Evolutionary conservation across 108 stramenopile species (phyloP).

Genomic region (Cylindrotheca closterium): DNA sequence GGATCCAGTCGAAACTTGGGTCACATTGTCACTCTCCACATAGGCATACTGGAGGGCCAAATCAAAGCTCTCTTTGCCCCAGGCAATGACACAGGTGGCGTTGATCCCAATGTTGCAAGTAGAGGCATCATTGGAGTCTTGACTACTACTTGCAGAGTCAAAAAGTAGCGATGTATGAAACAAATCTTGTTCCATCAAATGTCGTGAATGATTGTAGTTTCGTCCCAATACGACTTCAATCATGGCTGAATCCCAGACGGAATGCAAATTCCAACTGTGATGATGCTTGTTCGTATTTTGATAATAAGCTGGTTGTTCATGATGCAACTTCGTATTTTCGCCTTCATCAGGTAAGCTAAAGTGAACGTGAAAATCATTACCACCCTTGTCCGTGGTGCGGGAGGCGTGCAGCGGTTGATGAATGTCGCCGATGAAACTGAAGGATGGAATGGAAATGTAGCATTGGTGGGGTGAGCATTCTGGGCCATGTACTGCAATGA

Average conservation of each 20-base stretch:
- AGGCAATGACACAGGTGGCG: constrained; percentile 24
- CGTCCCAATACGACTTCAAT: constrained; percentile 39
- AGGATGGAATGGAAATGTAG: no score
- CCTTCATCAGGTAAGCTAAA: constrained; percentile 13
- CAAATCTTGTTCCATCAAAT: constrained; percentile 32
- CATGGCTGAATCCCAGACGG: constrained; percentile 65
- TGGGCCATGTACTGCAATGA: neutral
- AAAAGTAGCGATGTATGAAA: constrained; percentile 3
- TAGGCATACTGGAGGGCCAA: constrained; percentile 53
- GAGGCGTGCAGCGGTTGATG: constrained; percentile 65
- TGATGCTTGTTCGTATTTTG: constrained; percentile 10
- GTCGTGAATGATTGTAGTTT: constrained; percentile 28
- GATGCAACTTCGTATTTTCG: constrained; percentile 1
- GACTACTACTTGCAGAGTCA: neutral
- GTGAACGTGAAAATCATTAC: constrained; percentile 52
- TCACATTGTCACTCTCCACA: constrained; percentile 25
- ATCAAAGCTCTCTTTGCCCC: constrained; percentile 50
- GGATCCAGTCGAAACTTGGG: constrained; percentile 30
- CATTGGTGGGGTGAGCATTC: neutral
- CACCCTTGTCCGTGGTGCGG: constrained; percentile 51
- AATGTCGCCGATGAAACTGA: constrained; percentile 60
- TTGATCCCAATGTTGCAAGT: constrained; percentile 14
- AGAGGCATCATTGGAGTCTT: constrained; percentile 11
- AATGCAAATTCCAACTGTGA: constrained; percentile 46
- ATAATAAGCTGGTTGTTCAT: neutral